Percentiles rank a stretch among this genome's conserved stretches.
Evolutionary conservation across 1,139 yeast genomes (phyloP).

Genomic region (Nakaseomyces uthaithaninus): DNA sequence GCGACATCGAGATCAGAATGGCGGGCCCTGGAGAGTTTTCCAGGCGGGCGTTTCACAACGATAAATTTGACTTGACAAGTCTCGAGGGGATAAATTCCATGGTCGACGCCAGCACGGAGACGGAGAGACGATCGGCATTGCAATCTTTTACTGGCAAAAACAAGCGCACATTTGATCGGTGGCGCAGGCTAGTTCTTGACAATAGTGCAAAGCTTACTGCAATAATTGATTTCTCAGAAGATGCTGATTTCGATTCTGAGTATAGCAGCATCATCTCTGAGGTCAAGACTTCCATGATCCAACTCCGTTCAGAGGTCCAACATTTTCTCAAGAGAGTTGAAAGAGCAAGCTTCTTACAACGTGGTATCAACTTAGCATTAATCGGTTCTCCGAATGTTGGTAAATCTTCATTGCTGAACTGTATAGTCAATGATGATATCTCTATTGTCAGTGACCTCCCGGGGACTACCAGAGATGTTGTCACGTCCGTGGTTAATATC

Average conservation of each 20-base stretch:
- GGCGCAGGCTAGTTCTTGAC: constrained; percentile 63
- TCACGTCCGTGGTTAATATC: constrained; percentile 75
- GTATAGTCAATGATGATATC: constrained; percentile 67
- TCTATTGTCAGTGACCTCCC: constrained; percentile 89
- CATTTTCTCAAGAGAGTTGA: constrained; percentile 44
- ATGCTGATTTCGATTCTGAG: constrained; percentile 60
- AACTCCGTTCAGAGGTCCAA: constrained; percentile 40
- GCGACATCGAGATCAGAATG: constrained; percentile 48
- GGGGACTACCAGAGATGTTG: constrained; percentile 88
- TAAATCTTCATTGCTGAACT: constrained; percentile 75
- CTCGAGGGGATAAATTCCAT: constrained; percentile 84
- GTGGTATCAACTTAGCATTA: constrained; percentile 67
- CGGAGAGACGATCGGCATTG: constrained; percentile 70
- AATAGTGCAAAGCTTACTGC: constrained; percentile 76
- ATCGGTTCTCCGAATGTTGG: constrained; percentile 97
- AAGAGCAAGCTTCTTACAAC: constrained; percentile 55
- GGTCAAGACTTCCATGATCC: constrained; percentile 40
- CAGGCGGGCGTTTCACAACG: constrained; percentile 67
- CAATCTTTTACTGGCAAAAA: constrained; percentile 65
- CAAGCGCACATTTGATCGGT: constrained; percentile 43
- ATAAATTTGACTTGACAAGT: constrained; percentile 64
- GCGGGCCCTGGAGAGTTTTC: constrained; percentile 96
- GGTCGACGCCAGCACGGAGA: constrained; percentile 91
- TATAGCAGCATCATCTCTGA: constrained; percentile 42
- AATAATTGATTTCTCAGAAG: constrained; percentile 92